A percentile compares a stretch with the other conserved stretches of the same genome.
Conservation (phyloP, 2,329 filamentous ascomycete genomes). For the Scedosporium apiospermum region DNA sequence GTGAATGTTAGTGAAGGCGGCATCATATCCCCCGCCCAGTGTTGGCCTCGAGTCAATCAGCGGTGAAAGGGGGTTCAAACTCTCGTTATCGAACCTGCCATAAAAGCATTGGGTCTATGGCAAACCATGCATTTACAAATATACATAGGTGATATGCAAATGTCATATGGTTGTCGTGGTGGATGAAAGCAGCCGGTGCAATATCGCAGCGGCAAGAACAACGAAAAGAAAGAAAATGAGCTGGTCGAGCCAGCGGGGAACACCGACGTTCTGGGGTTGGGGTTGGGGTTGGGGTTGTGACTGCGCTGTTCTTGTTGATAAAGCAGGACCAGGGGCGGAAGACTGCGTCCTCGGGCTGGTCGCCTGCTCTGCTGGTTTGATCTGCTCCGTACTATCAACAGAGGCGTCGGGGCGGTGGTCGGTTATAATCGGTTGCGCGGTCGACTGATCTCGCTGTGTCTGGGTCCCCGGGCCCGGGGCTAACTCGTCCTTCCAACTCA, state of each 20-base stretch:
- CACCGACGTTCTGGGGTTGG: neutral
- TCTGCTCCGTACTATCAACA: neutral
- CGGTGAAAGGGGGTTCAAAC: too few relatives aligned
- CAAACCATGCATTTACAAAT: too few relatives aligned
- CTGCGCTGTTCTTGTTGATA: neutral
- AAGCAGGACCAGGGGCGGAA: neutral
- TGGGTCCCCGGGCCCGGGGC: slow-evolving; percentile 21
- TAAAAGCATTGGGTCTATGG: too few relatives aligned
- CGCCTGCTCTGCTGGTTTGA: neutral
- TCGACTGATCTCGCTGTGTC: slow-evolving; percentile 4
- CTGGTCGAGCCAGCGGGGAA: slow-evolving; percentile 4
- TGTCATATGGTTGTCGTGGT: neutral
- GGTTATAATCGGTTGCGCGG: slow-evolving; percentile 27
- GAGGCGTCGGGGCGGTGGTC: slow-evolving; percentile 32
- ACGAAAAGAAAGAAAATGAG: slow-evolving; percentile 1
- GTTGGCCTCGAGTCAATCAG: too few relatives aligned
- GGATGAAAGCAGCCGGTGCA: neutral
- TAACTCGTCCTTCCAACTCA: slow-evolving; percentile 69
- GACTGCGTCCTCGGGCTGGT: neutral
- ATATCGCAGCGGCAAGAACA: neutral
- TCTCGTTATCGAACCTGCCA: too few relatives aligned
- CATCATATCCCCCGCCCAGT: too few relatives aligned
- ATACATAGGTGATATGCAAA: too few relatives aligned
- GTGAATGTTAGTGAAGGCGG: too few relatives aligned
- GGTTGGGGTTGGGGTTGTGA: neutral